Evolutionary conservation across 495 filamentous ascomycete species (phyloP).

Genomic region (Penicillium desertorum): DNA sequence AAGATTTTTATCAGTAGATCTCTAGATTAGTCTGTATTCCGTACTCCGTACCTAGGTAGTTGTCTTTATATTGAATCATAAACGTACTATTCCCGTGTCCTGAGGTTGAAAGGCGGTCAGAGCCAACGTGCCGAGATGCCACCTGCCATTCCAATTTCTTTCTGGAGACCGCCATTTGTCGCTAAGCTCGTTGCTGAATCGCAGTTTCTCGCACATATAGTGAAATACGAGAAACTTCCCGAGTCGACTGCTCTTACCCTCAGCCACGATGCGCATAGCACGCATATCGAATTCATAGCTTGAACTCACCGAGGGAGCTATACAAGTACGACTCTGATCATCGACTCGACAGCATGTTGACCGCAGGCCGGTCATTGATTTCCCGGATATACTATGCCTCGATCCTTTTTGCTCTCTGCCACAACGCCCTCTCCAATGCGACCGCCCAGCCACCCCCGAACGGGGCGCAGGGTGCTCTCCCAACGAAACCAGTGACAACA

Average conservation of each 20-base stretch:
- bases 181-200: slow-evolving; percentile 1
- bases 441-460: slow-evolving; percentile 13
- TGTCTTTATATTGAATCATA: background rate
- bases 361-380: slow-evolving; percentile 17
- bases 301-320: slow-evolving; percentile 13
- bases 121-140: slow-evolving; percentile 21
- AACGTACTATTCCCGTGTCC: too few relatives aligned
- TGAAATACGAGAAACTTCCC: background rate
- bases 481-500: slow-evolving; percentile 9
- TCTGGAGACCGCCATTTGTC: slow-evolving; percentile 11
- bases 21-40: background rate
- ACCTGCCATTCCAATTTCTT: slow-evolving; percentile 7
- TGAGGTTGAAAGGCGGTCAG: slow-evolving; percentile 10
- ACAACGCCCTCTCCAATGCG: slow-evolving; percentile 8
- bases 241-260: slow-evolving; percentile 14
- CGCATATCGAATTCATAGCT: slow-evolving; percentile 1
- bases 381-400: slow-evolving; percentile 10
- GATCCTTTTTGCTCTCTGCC: slow-evolving; percentile 13
- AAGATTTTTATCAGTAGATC: slow-evolving; percentile 7
- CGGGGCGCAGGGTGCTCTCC: background rate
- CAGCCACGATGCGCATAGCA: slow-evolving; percentile 23
- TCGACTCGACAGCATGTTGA: slow-evolving; percentile 20
- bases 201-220: background rate
- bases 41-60: too few relatives aligned
- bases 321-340: slow-evolving; percentile 1